Conservation (phyloP, 306 rosid species). For the Fagus crenata region DNA sequence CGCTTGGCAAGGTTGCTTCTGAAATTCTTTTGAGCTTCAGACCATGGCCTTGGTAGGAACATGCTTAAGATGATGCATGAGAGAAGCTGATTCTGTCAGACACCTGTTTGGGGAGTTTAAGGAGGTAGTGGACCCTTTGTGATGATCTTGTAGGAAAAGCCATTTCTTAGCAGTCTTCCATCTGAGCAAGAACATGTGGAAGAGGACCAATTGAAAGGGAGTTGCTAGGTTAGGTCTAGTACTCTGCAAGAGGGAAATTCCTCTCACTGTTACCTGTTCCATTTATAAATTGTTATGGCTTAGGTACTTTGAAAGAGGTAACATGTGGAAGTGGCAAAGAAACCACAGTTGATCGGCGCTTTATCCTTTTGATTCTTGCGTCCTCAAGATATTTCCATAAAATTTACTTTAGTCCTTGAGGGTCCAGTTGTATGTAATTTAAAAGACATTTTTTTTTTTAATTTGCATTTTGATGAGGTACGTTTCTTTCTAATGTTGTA, state of each 20-base stretch:
- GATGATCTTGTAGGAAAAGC: neutral
- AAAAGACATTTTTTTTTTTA: neutral
- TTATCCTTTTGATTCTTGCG: neutral
- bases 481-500: constrained; percentile 32
- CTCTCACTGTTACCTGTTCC: neutral
- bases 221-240: too few relatives aligned
- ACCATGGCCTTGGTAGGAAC: neutral
- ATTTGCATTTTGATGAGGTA: constrained; percentile 4
- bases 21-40: neutral
- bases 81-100: neutral
- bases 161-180: constrained; percentile 1
- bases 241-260: neutral
- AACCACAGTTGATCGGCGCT: neutral
- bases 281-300: neutral
- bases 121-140: neutral
- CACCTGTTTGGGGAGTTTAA: neutral
- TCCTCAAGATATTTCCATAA: neutral
- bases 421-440: neutral
- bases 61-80: neutral
- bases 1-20: neutral
- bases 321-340: neutral
- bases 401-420: neutral
- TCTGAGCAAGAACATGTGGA: neutral
- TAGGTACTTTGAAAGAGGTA: neutral
- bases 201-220: too few relatives aligned